Evolutionary conservation across 306 rosid genomes (phyloP), one percentile per base, ranked within the genome.

Genomic region (Cucumis cinereus): DNA sequence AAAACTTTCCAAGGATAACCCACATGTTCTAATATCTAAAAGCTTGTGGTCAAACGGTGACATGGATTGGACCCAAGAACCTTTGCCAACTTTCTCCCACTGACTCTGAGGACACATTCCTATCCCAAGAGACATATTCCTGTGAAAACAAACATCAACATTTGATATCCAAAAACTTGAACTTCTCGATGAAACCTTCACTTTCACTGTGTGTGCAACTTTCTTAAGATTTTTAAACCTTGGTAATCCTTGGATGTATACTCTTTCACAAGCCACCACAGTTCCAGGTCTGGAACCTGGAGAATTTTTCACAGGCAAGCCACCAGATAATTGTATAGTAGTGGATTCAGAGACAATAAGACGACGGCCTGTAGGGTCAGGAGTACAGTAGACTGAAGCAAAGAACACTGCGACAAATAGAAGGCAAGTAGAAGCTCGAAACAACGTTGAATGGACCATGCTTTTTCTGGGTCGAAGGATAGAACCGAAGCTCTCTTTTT

Each of bases 51-150:
- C 95, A 84, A 90, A 94, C 60, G 96, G 97, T 57, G 99, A 92
- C 95, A 89, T 89, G 64, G 88, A 81, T 77, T 85, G 84, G 73
- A 67, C 83, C 97, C 99, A 91, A 81, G 81, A 83, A 70, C 91
- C 92, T 82, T 85, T 90, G 74, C 75, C 36, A 84, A 82, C 93
- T 86, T 92, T 94, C 87, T 94, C 93, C 99, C 99, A 92, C 83
- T 79, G 90, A 68, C 87, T 77, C 60, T 85, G 90, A 58, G 96
- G 84, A 72, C 97, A 94, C 96, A 91, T 87, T 85, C 96, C 97
- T 2, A 75, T 75, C 60, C 82, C 89, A 68, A 88, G 84, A 70
- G 99, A 90, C 35, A 47, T 61, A 82, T 90, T 94, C 88, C 99
- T 84, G 79, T 91, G 98, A 75, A 94, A 89, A 78, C 98, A 94